Evolutionary conservation across 108 stramenopile species (phyloP).

Genomic region (Skeletonema costatum): DNA sequence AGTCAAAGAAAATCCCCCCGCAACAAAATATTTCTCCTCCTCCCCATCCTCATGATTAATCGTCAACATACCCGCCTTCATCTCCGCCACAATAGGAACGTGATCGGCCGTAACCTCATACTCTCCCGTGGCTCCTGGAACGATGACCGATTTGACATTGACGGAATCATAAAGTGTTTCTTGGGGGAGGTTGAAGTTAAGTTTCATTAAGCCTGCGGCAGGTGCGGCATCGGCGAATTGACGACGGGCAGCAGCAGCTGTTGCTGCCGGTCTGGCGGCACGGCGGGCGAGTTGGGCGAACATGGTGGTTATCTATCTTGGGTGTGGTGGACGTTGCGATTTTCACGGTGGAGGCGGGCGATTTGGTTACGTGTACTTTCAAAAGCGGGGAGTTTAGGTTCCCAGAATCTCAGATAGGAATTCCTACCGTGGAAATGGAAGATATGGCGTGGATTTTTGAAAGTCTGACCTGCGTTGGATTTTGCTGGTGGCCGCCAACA

Average conservation of each 20-base stretch:
- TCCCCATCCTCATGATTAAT: conserved; percentile 90
- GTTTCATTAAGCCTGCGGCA: conserved; percentile 64
- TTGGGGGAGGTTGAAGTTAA: conserved; percentile 94
- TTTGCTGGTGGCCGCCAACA: neutral
- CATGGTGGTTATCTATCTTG: neutral
- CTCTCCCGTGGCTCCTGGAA: conserved; percentile 94
- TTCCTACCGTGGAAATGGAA: neutral
- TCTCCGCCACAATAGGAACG: conserved; percentile 95
- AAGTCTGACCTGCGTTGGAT: neutral
- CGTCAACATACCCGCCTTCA: conserved; percentile 95
- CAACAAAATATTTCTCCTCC: conserved; percentile 96
- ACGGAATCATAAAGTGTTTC: conserved; percentile 90
- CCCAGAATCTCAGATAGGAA: neutral
- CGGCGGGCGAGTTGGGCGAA: conserved; percentile 21
- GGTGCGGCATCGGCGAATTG: conserved; percentile 46
- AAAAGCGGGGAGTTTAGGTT: neutral
- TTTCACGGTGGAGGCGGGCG: neutral
- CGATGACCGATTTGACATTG: conserved; percentile 77
- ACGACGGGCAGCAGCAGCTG: conserved; percentile 38
- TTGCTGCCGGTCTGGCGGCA: conserved; percentile 30
- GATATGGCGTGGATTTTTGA: neutral
- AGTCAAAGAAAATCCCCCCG: conserved; percentile 95
- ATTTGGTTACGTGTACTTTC: neutral
- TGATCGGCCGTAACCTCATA: conserved; percentile 96
- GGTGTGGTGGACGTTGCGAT: neutral